Conservation (phyloP, 208 protist genomes). For the Crithidia bombi region DNA sequence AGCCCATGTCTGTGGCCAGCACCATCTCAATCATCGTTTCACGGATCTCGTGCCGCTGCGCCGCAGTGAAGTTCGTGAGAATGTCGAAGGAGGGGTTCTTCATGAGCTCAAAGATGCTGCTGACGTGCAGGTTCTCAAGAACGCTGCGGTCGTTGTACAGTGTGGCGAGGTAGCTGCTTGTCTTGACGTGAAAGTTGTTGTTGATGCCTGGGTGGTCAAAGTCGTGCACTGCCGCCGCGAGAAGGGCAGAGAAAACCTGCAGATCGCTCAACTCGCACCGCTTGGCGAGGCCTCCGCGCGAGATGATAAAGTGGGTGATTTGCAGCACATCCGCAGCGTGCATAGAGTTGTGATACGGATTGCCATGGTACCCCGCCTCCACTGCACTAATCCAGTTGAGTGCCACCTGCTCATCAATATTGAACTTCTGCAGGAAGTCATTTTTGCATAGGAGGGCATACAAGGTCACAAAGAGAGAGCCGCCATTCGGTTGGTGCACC, state of each 20-base stretch:
- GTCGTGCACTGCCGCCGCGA: conserved; percentile 96
- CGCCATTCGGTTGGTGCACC: conserved; percentile 59
- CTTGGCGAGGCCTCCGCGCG: conserved; percentile 69
- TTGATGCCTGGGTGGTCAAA: conserved; percentile 96
- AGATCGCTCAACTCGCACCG: conserved; percentile 75
- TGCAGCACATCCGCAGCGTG: conserved; percentile 93
- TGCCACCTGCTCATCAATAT: conserved; percentile 88
- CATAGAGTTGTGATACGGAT: conserved; percentile 95
- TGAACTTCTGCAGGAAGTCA: conserved; percentile 88
- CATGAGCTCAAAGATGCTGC: conserved; percentile 92
- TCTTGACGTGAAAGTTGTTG: conserved; percentile 93
- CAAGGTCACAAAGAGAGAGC: conserved; percentile 86
- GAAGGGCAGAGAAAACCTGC: conserved; percentile 90
- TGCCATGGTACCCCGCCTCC: conserved; percentile 91
- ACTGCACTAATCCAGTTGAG: conserved; percentile 91
- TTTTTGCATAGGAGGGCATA: conserved; percentile 90
- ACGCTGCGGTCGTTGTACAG: conserved; percentile 96
- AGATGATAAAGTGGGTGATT: conserved; percentile 88
- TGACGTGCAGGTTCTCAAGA: conserved; percentile 95
- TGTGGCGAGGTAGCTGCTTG: conserved; percentile 82
- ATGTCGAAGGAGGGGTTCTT: conserved; percentile 86
- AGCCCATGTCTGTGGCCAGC: conserved; percentile 94
- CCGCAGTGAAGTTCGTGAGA: conserved; percentile 71
- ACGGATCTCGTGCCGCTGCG: conserved; percentile 84
- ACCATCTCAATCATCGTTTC: conserved; percentile 93